Base-by-base conservation (phyloP, 2,329 filamentous ascomycete species). In the Myriosclerotinia duriaeana region DNA sequence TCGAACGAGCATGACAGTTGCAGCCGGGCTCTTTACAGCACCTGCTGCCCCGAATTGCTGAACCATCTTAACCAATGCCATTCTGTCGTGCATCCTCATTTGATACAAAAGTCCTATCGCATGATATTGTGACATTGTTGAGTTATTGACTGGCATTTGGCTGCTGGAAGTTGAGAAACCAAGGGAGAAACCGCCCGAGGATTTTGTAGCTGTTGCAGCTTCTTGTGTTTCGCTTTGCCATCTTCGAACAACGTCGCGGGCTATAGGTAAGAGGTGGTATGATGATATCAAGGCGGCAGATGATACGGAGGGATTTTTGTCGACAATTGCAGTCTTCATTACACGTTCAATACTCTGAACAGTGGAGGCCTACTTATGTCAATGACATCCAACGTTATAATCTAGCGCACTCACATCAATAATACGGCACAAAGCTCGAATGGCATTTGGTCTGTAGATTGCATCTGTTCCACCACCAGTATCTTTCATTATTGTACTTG, bases 31-130 rank as follows among this genome's bases (percentile, higher is more conserved):
- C 87, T 97, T 98, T 69, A 98, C 89, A 14, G 92, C 92, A 67
- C 95, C 95, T 20, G 93, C 87, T 64, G 89, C 89, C 63, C 93
- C 93, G 77, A 97, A 98, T 79, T 99, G 95, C 81, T 99, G 95
- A n/a, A 99, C 94, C 95, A 99, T 98, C 85, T 99, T 99, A 69
- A 98, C 94, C 74, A 99, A 81, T 30, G 95, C 93, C 95, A 99
- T 99, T 74, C 95, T 88, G 79, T 99, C 95, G 78, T 97, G 93
- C 75, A 90, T 90, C 76, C 95, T 90, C 92, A 98, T 98, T 80
- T 98, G 94, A 79, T 98, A 99, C 54, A 99, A 81, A 65, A 99
- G 86, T 70, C 95, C 95, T 81, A 99, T 97, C 70, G 95, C 95
- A 79, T 99, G 95, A 79, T 99, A 99, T 79, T 99, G 95, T 67